Evolutionary conservation across 2,329 filamentous ascomycete genomes (phyloP), one percentile per base, ranked within the genome.

Genomic region (Pseudogymnoascus sp.): DNA sequence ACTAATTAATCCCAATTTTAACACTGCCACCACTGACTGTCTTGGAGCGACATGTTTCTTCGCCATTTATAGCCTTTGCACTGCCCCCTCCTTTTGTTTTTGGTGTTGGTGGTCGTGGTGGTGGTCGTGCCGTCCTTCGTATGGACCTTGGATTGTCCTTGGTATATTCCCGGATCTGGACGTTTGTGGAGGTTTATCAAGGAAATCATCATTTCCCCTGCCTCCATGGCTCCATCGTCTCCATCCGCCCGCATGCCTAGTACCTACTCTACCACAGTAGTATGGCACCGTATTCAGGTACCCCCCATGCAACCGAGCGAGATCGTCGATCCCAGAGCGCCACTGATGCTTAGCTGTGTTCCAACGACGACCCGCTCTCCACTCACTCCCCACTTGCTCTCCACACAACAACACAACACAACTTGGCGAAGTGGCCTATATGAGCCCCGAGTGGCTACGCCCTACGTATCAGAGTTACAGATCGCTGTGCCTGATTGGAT

Each of bases 131-230:
- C 2, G 8, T 33, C 15, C 42, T 6, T 50, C 10, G 42, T 19
- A 47, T 47, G 23, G 23, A 2, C 15, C 44, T 28, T 28, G 44
- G 44, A 50, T 50, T 50, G 44, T 28, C 44, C 44, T 50, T 50
- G 26, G 28, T 57, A 19, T 33, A 21, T 33, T 57, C 50, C 50
- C 50, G 50, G 28, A 57, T 33, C 17, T 35, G 50, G 50, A 33
- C 17, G 50, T 2, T 2, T 57, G 50, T 33, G 50, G 28, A 4
- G 26, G 50, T 31, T 57, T 57, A 57, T 57, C 50, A 57, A 57
- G 50, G 50, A 57, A 57, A 57, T 57, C 50, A 33, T 57, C 50
- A 57, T 57, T 57, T 57, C 50, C 50, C 50, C 50, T 33, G 50
- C 33, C 50, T 33, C 50, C 50, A 13, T 57, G 50, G 50, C 50